A percentile compares a stretch with the other conserved stretches of the same genome.
Conservation (phyloP, 108 stramenopile species). For the Ochromonas danica region DNA sequence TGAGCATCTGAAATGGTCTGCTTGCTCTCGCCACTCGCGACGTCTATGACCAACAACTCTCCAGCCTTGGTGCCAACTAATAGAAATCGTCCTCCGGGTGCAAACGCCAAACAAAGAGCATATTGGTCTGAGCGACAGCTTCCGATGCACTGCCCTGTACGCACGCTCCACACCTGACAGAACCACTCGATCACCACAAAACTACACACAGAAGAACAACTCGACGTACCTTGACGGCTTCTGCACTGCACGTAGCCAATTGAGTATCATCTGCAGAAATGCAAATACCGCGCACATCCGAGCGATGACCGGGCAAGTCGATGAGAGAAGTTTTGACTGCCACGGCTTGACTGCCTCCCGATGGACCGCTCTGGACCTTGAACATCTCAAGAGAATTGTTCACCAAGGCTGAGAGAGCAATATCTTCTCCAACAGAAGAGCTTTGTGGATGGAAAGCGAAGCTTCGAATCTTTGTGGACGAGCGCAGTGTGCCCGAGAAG, state of each 20-base stretch:
- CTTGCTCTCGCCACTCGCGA: too few relatives aligned
- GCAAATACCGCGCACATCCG: constrained; percentile 84
- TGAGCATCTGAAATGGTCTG: constrained; percentile 77
- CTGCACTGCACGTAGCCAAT: constrained; percentile 80
- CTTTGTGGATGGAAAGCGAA: constrained; percentile 65
- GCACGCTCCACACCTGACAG: constrained; percentile 59
- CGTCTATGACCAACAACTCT: constrained; percentile 28
- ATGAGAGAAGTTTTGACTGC: too few relatives aligned
- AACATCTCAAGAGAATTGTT: constrained; percentile 86
- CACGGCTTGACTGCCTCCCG: too few relatives aligned
- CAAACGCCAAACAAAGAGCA: constrained; percentile 82
- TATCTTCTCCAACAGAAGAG: constrained; percentile 63
- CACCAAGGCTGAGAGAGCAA: constrained; percentile 73
- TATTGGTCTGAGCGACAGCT: constrained; percentile 65
- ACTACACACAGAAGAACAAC: not conserved
- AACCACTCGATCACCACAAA: not conserved
- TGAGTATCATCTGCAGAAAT: constrained; percentile 79
- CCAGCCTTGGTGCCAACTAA: constrained; percentile 54
- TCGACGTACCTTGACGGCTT: constrained; percentile 68
- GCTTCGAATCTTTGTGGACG: constrained; percentile 73
- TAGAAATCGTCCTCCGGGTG: constrained; percentile 71
- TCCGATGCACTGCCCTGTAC: constrained; percentile 73
- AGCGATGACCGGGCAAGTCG: constrained; percentile 87
- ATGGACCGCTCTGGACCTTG: too few relatives aligned
- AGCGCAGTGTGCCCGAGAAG: constrained; percentile 68